Evolutionary conservation across 192 early-diverging fungal species (phyloP), one percentile per base, ranked within the genome.

Genomic region (Gryganskiella cystojenkinii): DNA sequence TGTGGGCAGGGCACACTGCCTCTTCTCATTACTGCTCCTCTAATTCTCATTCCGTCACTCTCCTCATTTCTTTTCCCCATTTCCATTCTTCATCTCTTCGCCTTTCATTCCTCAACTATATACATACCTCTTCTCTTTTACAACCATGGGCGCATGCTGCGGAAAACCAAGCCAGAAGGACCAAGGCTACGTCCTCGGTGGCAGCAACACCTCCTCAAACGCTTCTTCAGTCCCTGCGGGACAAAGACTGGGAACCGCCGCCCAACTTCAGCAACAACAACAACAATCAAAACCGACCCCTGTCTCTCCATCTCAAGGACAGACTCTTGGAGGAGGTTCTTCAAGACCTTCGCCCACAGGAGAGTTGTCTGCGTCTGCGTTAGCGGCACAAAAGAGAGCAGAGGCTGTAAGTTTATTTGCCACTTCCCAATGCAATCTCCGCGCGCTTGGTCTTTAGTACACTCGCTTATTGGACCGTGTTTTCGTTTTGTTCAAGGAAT

Each of bases 331-430:
- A 17, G 64, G 30, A 20, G 30, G 47, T 20, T 5, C 64, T 33
- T 10, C 59, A 37, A 14, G 20, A 14, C 22, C 61, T 42, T 15
- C 56, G 37, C 58, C 33, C 34, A 9, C 45, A 13, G 65, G 65
- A n/a, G 61, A 69, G 15, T 55, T 78, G 6, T 78, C 74, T 24
- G 55, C 66, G 13, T 78, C 74, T 53, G 74, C 74, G 10, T 55
- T 78, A 31, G 74, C 74, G 28, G 74, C 74, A 3, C 65, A 69
- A 35, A 78, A 69, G 49, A 65, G 74, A 11, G 74, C 74, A 14
- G 66, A 78, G 45, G 74, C 59, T 40, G 74, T 78, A 69, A 49
- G 63, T 15, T 25, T 19, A 30, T 11, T 47, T 17, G 8, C 20
- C 19, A 10, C 47, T 2, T 49, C 27, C 10, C 31, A 3, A 13